Base-by-base conservation (phyloP, 495 filamentous ascomycete genomes). In the Aspergillus coremiiformis region DNA sequence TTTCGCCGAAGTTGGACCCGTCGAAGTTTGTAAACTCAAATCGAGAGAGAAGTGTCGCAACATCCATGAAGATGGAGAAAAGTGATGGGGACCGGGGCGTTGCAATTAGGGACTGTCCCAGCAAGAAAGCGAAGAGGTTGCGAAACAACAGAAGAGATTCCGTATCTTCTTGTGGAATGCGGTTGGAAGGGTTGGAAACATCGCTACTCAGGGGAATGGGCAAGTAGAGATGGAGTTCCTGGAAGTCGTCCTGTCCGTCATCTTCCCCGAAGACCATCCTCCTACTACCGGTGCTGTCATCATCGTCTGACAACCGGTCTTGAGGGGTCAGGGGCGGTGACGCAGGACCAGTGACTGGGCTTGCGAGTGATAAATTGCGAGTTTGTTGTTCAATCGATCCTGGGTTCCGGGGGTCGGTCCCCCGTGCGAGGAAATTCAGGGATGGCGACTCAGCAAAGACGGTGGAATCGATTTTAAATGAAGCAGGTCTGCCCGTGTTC, bases 121-220 rank as follows among this genome's bases (percentile, higher is more conserved):
- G 77, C 9, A 98, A 73, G 58, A 98, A 91, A 2, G 93, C 89
- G 64, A 97, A 96, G 46, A 96, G 69, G 61, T 98, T 98, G 19
- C 93, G 83, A 47, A 87, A 84, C 4, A 86, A 78, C 23, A 96
- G 71, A 4, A 96, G 73, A 0, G 72, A 77, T 58, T 85, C 86
- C 15, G 81, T 73, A 45, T 92, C 86, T 44, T 77, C 74, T 6
- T 74, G 59, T 0, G 70, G 73, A 15, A 76, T 68, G 6, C 55
- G 60, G 33, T 57, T 68, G 51, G 54, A 61, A 3, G 73, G 57
- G 15, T 56, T 69, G 22, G 73, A 72, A 0, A 77, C 67, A 48
- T 77, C 76, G 32, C 67, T 67, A 54, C 79, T 75, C 7, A 81
- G 64, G 11, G 72, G 67, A 29, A 82, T 75, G 3, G 87, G 83